phyloP scores from a whole-genome alignment of 106 monocot genomes.

The Acanthochlamys bracteata region DNA sequence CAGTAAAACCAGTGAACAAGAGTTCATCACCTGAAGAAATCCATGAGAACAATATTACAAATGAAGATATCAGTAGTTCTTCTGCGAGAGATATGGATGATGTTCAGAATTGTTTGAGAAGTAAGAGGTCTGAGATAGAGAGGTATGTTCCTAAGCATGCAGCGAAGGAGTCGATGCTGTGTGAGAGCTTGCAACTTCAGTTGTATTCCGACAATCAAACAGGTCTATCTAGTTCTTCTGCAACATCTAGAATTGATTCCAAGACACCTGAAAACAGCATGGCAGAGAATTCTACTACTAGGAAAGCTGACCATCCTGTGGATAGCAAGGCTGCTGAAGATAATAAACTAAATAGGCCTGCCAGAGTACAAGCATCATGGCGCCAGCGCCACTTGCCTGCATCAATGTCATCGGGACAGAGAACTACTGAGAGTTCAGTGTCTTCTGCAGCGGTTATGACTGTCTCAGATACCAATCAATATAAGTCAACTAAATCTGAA shows the following conservation, averaged over 20 bases:
- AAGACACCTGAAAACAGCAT: constrained; percentile 6
- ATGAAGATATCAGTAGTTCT: constrained; percentile 8
- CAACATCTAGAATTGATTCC: constrained; percentile 6
- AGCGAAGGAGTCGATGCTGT: constrained; percentile 38
- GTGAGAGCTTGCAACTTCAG: constrained; percentile 12
- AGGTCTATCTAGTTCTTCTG: constrained; percentile 3
- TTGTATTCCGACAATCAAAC: background rate
- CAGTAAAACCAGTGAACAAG: constrained; percentile 49
- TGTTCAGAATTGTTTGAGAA: constrained; percentile 29
- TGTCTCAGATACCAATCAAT: constrained; percentile 17
- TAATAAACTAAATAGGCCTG: constrained; percentile 30
- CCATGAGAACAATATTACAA: background rate
- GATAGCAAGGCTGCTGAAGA: constrained; percentile 27
- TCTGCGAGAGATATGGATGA: constrained; percentile 24
- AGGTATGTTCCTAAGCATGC: constrained; percentile 88
- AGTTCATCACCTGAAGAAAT: constrained; percentile 31
- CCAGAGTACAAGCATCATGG: constrained; percentile 51
- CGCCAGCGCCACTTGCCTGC: constrained; percentile 35
- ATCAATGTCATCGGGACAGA: background rate
- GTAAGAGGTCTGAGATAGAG: constrained; percentile 88
- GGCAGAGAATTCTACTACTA: constrained; percentile 10
- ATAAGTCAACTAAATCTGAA: constrained; percentile 8
- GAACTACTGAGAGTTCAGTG: constrained; percentile 14
- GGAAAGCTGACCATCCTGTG: constrained; percentile 12
- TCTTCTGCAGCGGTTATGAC: constrained; percentile 7